Evolutionary conservation across 108 stramenopile genomes (phyloP).

Genomic region (Hondaea fermentalgiana): DNA sequence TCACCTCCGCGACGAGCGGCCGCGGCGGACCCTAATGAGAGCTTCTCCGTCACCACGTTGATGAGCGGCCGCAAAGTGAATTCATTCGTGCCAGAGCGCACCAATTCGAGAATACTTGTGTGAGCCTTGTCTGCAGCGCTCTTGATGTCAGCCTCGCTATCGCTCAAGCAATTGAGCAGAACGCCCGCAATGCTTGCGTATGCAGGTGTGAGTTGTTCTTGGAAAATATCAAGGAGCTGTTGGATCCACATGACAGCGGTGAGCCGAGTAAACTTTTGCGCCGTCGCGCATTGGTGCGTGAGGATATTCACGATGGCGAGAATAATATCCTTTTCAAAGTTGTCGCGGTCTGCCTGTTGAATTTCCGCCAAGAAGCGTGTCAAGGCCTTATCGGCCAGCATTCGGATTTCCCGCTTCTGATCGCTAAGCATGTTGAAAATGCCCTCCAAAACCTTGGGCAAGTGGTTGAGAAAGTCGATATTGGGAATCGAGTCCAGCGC

Average conservation of each 20-base stretch:
- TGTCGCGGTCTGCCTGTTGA: conserved; percentile 41
- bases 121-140: conserved; percentile 78
- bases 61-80: conserved; percentile 76
- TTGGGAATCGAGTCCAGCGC: conserved; percentile 89
- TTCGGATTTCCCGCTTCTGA: conserved; percentile 83
- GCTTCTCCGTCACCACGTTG: conserved; percentile 70
- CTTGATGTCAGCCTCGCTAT: conserved; percentile 77
- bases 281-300: conserved; percentile 80
- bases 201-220: conserved; percentile 72
- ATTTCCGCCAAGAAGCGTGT: conserved; percentile 79
- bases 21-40: conserved; percentile 28
- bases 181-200: conserved; percentile 82
- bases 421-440: conserved; percentile 94
- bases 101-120: conserved; percentile 67
- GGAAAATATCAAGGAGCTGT: conserved; percentile 83
- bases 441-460: conserved; percentile 91
- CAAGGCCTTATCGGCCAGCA: conserved; percentile 74
- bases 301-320: conserved; percentile 90
- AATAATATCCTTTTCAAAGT: conserved; percentile 54
- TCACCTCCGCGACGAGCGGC: not conserved
- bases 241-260: conserved; percentile 90
- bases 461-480: conserved; percentile 84
- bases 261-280: conserved; percentile 77
- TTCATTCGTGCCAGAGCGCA: conserved; percentile 56
- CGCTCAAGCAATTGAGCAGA: conserved; percentile 80